Percentiles rank a stretch among this genome's conserved stretches.
These are phyloP conservation scores for Solanum chacoense DNA, from an alignment of 305 asterid species.

Conservation along the genomic window DNA sequence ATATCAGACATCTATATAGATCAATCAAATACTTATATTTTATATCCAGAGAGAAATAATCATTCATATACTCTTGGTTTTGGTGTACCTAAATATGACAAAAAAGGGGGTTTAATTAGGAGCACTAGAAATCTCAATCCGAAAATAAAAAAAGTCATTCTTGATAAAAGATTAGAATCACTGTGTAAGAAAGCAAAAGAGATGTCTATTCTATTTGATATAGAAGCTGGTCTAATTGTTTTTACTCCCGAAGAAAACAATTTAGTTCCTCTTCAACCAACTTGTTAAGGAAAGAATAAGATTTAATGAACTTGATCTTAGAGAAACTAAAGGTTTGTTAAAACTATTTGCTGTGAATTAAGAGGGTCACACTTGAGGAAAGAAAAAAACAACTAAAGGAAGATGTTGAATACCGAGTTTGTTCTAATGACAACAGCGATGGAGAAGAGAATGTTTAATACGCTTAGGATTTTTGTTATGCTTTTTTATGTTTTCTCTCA, in stretches of 20 bases:
- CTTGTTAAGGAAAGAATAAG: background rate
- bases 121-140: background rate
- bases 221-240: background rate
- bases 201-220: background rate
- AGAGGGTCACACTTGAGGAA: background rate
- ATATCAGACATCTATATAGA: background rate
- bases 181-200: background rate
- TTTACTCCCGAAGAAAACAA: background rate
- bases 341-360: background rate
- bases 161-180: background rate
- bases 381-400: no score
- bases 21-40: background rate
- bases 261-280: background rate
- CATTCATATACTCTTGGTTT: background rate
- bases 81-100: background rate
- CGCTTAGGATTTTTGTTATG: background rate
- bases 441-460: background rate
- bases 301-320: background rate
- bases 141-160: background rate
- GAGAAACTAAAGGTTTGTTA: background rate
- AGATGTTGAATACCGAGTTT: background rate
- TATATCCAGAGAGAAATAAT: background rate
- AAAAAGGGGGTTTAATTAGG: background rate
- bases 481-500: background rate
- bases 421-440: background rate